phyloP scores from a whole-genome alignment of 1,139 yeast genomes.

The Suhomyces wounanorum region DNA sequence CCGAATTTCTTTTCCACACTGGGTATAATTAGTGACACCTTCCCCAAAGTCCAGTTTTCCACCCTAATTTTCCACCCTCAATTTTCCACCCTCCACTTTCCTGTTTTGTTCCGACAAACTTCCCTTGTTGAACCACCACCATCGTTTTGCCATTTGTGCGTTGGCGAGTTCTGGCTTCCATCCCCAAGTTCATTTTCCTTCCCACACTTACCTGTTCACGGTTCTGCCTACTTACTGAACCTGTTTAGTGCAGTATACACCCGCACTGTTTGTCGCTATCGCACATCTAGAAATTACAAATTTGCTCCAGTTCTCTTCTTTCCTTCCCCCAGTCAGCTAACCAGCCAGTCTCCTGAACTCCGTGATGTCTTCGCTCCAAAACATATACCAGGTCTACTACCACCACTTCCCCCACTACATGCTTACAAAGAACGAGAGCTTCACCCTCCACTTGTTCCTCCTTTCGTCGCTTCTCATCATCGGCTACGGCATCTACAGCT shows the following conservation, averaged over 20 bases:
- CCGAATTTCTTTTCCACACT: neutral
- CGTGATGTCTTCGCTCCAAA: conserved; percentile 14
- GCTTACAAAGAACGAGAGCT: conserved; percentile 41
- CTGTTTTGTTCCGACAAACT: neutral
- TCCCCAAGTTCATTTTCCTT: neutral
- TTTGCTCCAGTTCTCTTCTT: neutral
- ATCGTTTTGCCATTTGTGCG: too few species aligned
- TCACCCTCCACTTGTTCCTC: conserved; percentile 32
- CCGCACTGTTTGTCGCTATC: neutral
- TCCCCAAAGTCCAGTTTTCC: neutral
- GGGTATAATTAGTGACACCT: neutral
- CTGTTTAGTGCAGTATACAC: neutral
- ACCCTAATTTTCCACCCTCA: neutral
- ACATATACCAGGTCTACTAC: conserved; percentile 34
- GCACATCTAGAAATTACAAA: neutral
- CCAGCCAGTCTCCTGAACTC: neutral
- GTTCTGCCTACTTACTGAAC: neutral
- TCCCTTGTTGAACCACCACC: too few species aligned
- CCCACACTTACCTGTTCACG: neutral
- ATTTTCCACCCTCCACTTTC: neutral
- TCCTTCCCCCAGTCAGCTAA: neutral
- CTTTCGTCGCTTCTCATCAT: conserved; percentile 35
- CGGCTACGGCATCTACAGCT: conserved; percentile 41
- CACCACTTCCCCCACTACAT: conserved; percentile 41
- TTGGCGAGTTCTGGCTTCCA: neutral